Base-by-base conservation (phyloP, 768 basidiomycete genomes). In the Paxillus rubicundulus region DNA sequence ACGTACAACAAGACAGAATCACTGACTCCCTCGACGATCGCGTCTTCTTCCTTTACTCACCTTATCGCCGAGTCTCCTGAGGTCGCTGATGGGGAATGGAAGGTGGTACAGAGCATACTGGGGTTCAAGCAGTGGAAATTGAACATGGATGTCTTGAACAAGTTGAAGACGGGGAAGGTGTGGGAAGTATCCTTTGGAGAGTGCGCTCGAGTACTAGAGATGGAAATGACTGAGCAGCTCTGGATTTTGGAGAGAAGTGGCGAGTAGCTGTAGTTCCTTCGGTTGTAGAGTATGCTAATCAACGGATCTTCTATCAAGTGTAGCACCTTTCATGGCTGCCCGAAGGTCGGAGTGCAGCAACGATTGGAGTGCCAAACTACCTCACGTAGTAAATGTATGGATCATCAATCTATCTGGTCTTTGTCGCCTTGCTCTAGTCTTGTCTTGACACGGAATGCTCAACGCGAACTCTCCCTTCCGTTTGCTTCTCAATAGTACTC, bases 1-100 rank as follows among this genome's bases (percentile, higher is more conserved):
- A 74, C 70, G 34, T 96, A 94, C 71, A 82, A 91, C 71, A 96
- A 93, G 74, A 87, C 89, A 0, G 94, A 97, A 68, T 69, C 74
- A 28, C 67, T 89, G 33, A 69, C 77, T 0, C 61, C 76, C 1
- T 62, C 71, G 12, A 72, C 85, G 48, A 72, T 79, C 3, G 60
- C 63, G 0, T 58, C 70, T 18, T 57, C 70, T 10, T 60, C 67
- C 7, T 76, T 86, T 59, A 85, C 88, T 1, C 86, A 91, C 62
- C 70, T 84, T 45, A 82, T 92, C 47, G 68, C 79, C 0, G 87
- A 88, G 61, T 58, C 65, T 17, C 52, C 60, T 34, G 60, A 66
- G 58, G 34, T 61, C 60, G 49, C 49, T 55, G 33, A 55, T 53
- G 45, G 50, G 38, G 47, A 57, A 24, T 87, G 84, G 85, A 58